Conservation (phyloP, 306 rosid species). For the Delonix regia region DNA sequence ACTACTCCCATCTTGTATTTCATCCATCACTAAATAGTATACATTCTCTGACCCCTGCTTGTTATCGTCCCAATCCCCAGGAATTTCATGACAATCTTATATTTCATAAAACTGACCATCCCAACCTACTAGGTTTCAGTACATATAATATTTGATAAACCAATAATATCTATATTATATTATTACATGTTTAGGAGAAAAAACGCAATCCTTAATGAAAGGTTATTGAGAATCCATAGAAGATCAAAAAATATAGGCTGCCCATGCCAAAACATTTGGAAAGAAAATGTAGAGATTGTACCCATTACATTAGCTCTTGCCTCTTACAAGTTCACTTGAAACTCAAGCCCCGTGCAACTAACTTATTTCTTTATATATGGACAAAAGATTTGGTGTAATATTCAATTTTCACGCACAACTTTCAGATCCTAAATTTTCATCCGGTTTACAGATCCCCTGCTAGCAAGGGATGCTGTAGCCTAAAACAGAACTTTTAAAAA, state of each 20-base stretch:
- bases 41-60: not conserved
- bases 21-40: not conserved
- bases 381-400: not conserved
- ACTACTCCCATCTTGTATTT: slow-evolving; percentile 12
- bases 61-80: not conserved
- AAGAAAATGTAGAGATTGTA: not conserved
- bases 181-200: not conserved
- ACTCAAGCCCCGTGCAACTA: slow-evolving; percentile 8
- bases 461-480: too few species aligned
- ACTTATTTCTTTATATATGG: not conserved
- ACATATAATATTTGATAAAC: not conserved
- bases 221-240: slow-evolving; percentile 1
- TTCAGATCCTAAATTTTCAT: not conserved
- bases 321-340: not conserved
- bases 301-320: too few species aligned
- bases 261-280: not conserved
- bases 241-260: not conserved
- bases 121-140: not conserved
- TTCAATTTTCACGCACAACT: not conserved
- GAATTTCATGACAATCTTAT: not conserved
- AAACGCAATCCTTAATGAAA: not conserved
- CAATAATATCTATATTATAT: not conserved
- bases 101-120: not conserved
- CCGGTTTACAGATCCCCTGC: too few species aligned
- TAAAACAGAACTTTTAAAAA: too few species aligned